Conservation (phyloP, 169 alveolate genomes). For the Eimeria falciformis region DNA sequence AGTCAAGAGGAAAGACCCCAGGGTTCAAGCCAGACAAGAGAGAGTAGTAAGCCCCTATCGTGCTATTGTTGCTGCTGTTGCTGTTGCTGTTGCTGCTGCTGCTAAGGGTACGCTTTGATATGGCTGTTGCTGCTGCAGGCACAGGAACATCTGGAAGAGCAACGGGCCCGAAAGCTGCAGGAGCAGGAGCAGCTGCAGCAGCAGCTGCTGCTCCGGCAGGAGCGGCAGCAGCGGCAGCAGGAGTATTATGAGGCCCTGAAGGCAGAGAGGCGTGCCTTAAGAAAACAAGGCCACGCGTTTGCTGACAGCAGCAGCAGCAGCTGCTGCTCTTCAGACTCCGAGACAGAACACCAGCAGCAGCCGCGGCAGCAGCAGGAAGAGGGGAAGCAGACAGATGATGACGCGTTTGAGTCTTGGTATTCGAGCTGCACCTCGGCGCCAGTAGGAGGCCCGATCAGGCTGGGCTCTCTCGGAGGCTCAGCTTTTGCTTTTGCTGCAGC, state of each 20-base stretch:
- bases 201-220: slow-evolving; percentile 27
- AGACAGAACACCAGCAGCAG: neutral
- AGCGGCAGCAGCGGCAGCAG: slow-evolving; percentile 36
- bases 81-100: slow-evolving; percentile 33
- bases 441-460: neutral
- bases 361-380: neutral
- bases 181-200: slow-evolving; percentile 34
- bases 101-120: neutral
- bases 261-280: slow-evolving; percentile 67
- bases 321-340: neutral
- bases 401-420: slow-evolving; percentile 20
- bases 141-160: slow-evolving; percentile 57
- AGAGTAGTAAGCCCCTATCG: neutral
- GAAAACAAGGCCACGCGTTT: slow-evolving; percentile 63
- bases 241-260: slow-evolving; percentile 41
- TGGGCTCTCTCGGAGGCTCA: neutral
- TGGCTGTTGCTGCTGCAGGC: slow-evolving; percentile 19
- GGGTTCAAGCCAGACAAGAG: slow-evolving; percentile 38
- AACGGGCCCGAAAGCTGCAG: slow-evolving; percentile 39
- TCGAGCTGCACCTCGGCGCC: slow-evolving; percentile 17
- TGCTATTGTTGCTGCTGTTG: neutral
- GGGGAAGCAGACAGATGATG: neutral
- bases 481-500: neutral
- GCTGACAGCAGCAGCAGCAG: slow-evolving; percentile 32
- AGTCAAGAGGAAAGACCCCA: slow-evolving; percentile 76